These are phyloP conservation scores for Penicillium parvum DNA, from an alignment of 495 filamentous ascomycete genomes.

Conservation along the genomic window DNA sequence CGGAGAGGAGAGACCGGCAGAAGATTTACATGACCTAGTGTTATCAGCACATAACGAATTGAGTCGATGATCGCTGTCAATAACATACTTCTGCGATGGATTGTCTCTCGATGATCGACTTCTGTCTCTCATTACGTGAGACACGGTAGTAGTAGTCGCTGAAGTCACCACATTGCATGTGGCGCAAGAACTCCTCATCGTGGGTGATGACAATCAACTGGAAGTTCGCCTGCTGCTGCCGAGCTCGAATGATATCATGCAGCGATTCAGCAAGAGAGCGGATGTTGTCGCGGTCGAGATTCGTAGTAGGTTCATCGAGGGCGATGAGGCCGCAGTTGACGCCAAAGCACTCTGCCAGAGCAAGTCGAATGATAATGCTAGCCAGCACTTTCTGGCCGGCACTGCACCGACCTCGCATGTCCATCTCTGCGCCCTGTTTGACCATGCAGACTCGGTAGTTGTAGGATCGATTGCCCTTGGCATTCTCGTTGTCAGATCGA, in stretches of 20 bases:
- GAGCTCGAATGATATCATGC: constrained; percentile 78
- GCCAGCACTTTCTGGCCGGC: constrained; percentile 96
- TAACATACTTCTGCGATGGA: constrained; percentile 54
- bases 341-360: constrained; percentile 94
- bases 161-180: constrained; percentile 94
- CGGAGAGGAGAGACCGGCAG: too few species aligned
- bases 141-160: constrained; percentile 88
- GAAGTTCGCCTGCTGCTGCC: constrained; percentile 87
- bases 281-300: constrained; percentile 94
- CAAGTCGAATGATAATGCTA: constrained; percentile 95
- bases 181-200: constrained; percentile 91
- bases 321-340: constrained; percentile 95
- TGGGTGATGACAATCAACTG: constrained; percentile 98
- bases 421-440: constrained; percentile 95
- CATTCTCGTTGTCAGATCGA: constrained; percentile 76
- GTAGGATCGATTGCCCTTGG: constrained; percentile 75
- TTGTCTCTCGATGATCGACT: constrained; percentile 77
- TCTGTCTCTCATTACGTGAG: constrained; percentile 76
- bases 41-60: constrained; percentile 6
- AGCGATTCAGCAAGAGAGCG: constrained; percentile 77
- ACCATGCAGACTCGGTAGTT: constrained; percentile 99
- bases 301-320: constrained; percentile 96
- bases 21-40: constrained; percentile 20
- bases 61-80: neutral
- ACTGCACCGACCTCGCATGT: constrained; percentile 97